Conservation (phyloP, 1,139 yeast genomes). For the Kodamaea arcana region DNA sequence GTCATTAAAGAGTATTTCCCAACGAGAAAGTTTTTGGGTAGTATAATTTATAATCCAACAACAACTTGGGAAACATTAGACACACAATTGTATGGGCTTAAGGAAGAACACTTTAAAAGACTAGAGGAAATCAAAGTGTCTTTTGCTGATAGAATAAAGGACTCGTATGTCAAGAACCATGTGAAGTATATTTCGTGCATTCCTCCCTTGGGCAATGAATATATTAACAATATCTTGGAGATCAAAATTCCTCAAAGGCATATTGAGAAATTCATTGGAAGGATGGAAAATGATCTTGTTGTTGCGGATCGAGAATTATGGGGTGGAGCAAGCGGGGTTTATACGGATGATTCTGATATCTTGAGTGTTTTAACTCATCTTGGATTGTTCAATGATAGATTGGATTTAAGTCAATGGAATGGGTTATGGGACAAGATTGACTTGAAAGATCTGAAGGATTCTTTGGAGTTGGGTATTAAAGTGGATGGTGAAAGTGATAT, state of each 20-base stretch:
- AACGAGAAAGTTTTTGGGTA: slow-evolving; percentile 53
- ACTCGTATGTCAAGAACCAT: slow-evolving; percentile 9
- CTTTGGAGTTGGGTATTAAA: not conserved
- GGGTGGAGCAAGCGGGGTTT: slow-evolving; percentile 80
- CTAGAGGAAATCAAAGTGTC: slow-evolving; percentile 28
- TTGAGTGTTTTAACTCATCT: slow-evolving; percentile 69
- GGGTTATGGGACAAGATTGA: slow-evolving; percentile 23
- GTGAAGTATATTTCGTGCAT: slow-evolving; percentile 35
- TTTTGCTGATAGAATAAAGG: slow-evolving; percentile 21
- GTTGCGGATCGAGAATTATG: slow-evolving; percentile 59
- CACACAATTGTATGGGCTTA: slow-evolving; percentile 34
- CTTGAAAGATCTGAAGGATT: not conserved
- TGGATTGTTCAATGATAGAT: slow-evolving; percentile 48
- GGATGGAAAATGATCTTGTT: slow-evolving; percentile 27
- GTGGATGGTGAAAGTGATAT: slow-evolving; percentile 4
- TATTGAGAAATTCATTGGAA: slow-evolving; percentile 21
- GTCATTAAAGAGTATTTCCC: slow-evolving; percentile 42
- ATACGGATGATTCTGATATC: slow-evolving; percentile 90
- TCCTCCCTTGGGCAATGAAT: slow-evolving; percentile 47
- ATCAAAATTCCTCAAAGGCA: slow-evolving; percentile 56
- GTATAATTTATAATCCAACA: slow-evolving; percentile 56
- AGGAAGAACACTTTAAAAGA: slow-evolving; percentile 29
- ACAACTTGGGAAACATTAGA: slow-evolving; percentile 46
- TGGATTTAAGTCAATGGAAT: slow-evolving; percentile 35
- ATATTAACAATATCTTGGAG: slow-evolving; percentile 59